These are phyloP conservation scores for Heteromeles arbutifolia DNA, from an alignment of 306 rosid genomes.

Conservation along the genomic window DNA sequence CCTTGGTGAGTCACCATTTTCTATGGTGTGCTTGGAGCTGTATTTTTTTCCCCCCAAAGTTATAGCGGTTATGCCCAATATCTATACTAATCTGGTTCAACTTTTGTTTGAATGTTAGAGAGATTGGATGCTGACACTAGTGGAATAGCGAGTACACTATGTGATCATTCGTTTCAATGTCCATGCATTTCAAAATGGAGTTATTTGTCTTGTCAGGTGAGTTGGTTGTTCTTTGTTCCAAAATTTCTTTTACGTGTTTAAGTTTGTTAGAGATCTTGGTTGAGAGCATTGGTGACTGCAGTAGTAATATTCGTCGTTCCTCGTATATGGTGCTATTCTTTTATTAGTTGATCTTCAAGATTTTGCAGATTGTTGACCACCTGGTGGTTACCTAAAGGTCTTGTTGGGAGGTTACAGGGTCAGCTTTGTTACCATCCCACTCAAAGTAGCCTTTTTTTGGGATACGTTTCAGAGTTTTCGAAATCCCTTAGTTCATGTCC, in stretches of 20 bases:
- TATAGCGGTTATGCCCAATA: constrained; percentile 7
- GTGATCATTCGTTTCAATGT: constrained; percentile 92
- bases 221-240: constrained; percentile 14
- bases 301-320: background rate
- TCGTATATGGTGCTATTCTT: background rate
- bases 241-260: background rate
- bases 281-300: constrained; percentile 7
- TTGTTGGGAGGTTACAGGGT: background rate
- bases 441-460: background rate
- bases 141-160: constrained; percentile 71
- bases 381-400: background rate
- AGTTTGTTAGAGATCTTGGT: constrained; percentile 4
- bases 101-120: constrained; percentile 44
- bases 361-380: background rate
- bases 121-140: constrained; percentile 70
- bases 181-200: constrained; percentile 96
- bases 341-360: background rate
- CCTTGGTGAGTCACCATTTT: constrained; percentile 56
- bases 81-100: constrained; percentile 5
- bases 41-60: background rate
- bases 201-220: constrained; percentile 82
- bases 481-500: background rate
- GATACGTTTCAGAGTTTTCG: background rate
- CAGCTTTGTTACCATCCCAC: background rate
- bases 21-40: background rate